Conservation (phyloP, 495 filamentous ascomycete genomes). For the Hypoxylon trugodes region DNA sequence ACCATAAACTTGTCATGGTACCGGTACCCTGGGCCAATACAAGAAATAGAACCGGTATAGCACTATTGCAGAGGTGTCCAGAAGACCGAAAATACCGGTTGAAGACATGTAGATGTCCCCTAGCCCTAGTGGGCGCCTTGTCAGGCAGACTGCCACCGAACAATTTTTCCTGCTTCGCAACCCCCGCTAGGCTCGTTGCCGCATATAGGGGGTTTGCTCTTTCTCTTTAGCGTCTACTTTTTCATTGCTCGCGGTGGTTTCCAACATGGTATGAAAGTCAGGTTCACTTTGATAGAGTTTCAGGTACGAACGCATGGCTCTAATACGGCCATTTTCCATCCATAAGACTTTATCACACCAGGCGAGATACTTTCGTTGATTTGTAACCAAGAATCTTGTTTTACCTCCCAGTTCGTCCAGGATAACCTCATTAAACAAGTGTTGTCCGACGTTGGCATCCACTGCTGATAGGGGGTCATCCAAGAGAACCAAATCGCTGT, state of each 20-base stretch:
- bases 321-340: slow-evolving; percentile 65
- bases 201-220: background rate
- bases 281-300: slow-evolving; percentile 55
- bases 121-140: background rate
- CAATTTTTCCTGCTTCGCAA: background rate
- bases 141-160: no score
- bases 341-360: slow-evolving; percentile 67
- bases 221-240: background rate
- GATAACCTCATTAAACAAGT: slow-evolving; percentile 60
- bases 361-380: slow-evolving; percentile 62
- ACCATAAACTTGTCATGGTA: slow-evolving; percentile 46
- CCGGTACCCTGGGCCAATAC: slow-evolving; percentile 44
- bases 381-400: slow-evolving; percentile 62
- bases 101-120: slow-evolving; percentile 53
- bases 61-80: slow-evolving; percentile 61
- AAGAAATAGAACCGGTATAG: slow-evolving; percentile 27
- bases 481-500: slow-evolving; percentile 68
- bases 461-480: slow-evolving; percentile 76
- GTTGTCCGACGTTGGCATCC: slow-evolving; percentile 59
- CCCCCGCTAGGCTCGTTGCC: background rate
- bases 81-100: slow-evolving; percentile 61
- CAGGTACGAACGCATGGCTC: slow-evolving; percentile 48
- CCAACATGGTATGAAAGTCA: slow-evolving; percentile 50
- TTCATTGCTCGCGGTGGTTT: slow-evolving; percentile 52
- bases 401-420: slow-evolving; percentile 56